Percentiles rank a stretch among this genome's conserved stretches.
phyloP scores from a whole-genome alignment of 179 eudicot genomes.

The Vitellaria paradoxa region DNA sequence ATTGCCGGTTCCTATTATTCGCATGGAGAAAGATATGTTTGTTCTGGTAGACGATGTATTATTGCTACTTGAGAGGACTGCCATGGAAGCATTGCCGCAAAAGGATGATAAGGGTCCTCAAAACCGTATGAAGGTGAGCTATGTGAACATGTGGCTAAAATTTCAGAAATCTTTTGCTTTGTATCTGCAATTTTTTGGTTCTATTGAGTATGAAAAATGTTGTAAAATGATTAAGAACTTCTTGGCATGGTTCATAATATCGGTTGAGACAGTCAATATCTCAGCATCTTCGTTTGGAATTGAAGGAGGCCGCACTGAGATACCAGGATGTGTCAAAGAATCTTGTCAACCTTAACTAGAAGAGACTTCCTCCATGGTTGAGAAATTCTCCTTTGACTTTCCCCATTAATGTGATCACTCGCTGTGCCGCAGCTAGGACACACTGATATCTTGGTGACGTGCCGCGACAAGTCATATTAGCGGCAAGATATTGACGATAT shows the following conservation, averaged over 20 bases:
- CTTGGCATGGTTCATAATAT: neutral
- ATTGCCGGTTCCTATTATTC: slow-evolving; percentile 64
- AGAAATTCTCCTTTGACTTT: too few species aligned
- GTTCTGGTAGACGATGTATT: slow-evolving; percentile 87
- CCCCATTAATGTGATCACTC: too few species aligned
- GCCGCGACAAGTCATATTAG: too few species aligned
- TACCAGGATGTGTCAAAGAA: too few species aligned
- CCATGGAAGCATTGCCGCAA: slow-evolving; percentile 89
- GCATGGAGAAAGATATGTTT: slow-evolving; percentile 72
- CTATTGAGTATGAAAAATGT: neutral
- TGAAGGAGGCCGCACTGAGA: too few species aligned
- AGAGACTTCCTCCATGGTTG: too few species aligned
- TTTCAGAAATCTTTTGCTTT: neutral
- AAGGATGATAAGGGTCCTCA: slow-evolving; percentile 98
- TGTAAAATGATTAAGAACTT: neutral
- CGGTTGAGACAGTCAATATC: too few species aligned
- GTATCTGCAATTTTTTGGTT: neutral
- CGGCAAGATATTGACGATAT: too few species aligned
- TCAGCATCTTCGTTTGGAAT: too few species aligned
- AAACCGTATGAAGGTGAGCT: slow-evolving; percentile 88
- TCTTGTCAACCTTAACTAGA: too few species aligned
- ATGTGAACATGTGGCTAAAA: neutral
- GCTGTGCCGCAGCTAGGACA: too few species aligned
- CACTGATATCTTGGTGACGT: too few species aligned
- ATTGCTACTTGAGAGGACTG: slow-evolving; percentile 80